Evolutionary conservation across 768 basidiomycete species (phyloP).

Genomic region (Hypholoma sublateritium): DNA sequence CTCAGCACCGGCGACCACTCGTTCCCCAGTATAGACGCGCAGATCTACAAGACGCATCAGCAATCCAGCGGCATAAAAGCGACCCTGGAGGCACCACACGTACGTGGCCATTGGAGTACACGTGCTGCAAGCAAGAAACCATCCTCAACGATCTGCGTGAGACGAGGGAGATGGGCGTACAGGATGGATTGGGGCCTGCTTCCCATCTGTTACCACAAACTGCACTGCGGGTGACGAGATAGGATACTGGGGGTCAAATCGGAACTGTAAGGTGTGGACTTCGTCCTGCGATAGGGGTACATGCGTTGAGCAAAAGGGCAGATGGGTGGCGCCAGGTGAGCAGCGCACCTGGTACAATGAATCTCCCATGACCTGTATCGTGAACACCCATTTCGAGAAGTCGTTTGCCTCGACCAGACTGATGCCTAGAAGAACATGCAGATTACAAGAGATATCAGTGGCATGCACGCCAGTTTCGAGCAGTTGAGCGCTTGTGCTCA

Average conservation of each 20-base stretch:
- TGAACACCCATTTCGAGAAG: constrained; percentile 75
- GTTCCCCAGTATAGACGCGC: constrained; percentile 84
- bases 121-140: constrained; percentile 50
- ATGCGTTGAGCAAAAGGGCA: neutral
- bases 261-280: constrained; percentile 75
- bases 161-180: constrained; percentile 41
- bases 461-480: neutral
- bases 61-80: neutral
- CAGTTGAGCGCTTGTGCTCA: neutral
- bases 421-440: constrained; percentile 52
- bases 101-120: constrained; percentile 88
- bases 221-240: constrained; percentile 88
- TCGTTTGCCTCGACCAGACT: constrained; percentile 73
- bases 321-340: neutral
- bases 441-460: constrained; percentile 7
- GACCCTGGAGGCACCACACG: constrained; percentile 16
- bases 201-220: constrained; percentile 68
- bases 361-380: constrained; percentile 83
- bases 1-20: constrained; percentile 92
- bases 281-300: constrained; percentile 51
- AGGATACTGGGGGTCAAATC: constrained; percentile 80
- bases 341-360: constrained; percentile 64
- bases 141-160: constrained; percentile 11
- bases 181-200: constrained; percentile 75
- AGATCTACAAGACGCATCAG: constrained; percentile 53